A percentile compares a stretch with the other conserved stretches of the same genome.
phyloP scores from a whole-genome alignment of 1,284 basidiomycete species.

The Rhodotorula mucilaginosa region DNA sequence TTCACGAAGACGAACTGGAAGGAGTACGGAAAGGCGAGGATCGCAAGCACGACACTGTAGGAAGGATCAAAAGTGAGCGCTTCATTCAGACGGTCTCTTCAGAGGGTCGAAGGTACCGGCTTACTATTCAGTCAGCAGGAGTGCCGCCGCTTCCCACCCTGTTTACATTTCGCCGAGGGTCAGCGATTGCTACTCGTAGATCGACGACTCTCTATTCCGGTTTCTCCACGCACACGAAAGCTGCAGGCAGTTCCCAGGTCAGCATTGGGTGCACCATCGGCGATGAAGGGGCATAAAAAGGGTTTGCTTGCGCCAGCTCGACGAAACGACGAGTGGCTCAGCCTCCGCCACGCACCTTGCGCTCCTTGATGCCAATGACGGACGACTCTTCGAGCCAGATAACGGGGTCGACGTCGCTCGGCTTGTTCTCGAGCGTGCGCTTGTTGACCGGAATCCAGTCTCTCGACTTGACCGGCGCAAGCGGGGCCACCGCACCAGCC shows the following conservation, averaged over 20 bases:
- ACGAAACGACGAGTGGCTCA: not conserved
- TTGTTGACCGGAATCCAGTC: not conserved
- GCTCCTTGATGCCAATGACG: conserved; percentile 23
- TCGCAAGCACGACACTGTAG: conserved; percentile 47
- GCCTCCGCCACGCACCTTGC: conserved; percentile 13
- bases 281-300: not conserved
- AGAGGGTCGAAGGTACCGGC: not conserved
- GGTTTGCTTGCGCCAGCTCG: not conserved
- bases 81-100: not conserved
- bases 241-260: not conserved
- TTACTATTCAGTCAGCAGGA: conserved; percentile 33
- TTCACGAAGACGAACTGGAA: conserved; percentile 50
- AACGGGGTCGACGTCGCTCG: conserved; percentile 10
- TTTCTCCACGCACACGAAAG: not conserved
- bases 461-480: conserved; percentile 1
- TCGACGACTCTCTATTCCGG: too few relatives aligned
- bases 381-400: conserved; percentile 19
- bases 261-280: not conserved
- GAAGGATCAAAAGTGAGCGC: not conserved
- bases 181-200: too few relatives aligned
- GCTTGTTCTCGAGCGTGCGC: conserved; percentile 17
- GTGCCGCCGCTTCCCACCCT: conserved; percentile 20
- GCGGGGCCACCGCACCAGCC: not conserved
- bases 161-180: not conserved
- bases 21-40: conserved; percentile 59